Conservation (phyloP, 2,329 filamentous ascomycete species). For the Colletotrichum plurivorum region DNA sequence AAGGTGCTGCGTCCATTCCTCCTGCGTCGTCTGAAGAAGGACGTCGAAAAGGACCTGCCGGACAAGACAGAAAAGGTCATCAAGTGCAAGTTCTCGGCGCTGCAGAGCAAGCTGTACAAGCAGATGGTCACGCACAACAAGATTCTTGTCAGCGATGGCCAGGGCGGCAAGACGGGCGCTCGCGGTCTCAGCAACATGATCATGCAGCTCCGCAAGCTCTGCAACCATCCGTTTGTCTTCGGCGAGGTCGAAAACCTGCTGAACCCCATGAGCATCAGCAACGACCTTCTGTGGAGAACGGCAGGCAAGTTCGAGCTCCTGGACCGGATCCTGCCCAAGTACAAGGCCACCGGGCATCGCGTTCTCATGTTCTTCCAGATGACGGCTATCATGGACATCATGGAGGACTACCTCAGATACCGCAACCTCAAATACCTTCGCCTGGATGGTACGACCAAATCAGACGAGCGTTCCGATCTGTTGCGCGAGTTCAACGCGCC, state of each 20-base stretch:
- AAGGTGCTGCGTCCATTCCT: conserved; percentile 98
- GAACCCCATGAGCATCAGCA: conserved; percentile 90
- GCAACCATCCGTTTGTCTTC: conserved; percentile 99
- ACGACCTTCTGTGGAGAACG: conserved; percentile 95
- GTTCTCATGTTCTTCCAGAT: conserved; percentile 99
- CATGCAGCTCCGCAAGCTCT: conserved; percentile 98
- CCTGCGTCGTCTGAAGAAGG: conserved; percentile 98
- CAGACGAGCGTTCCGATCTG: conserved; percentile 94
- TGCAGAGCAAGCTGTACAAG: conserved; percentile 95
- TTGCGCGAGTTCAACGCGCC: conserved; percentile 91
- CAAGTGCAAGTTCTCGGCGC: conserved; percentile 97
- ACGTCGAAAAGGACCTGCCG: conserved; percentile 98
- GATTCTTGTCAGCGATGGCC: conserved; percentile 93
- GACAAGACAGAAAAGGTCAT: conserved; percentile 99
- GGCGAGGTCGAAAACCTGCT: conserved; percentile 98
- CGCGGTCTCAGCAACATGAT: conserved; percentile 99
- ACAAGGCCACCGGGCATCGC: conserved; percentile 90
- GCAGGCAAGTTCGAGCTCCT: conserved; percentile 97
- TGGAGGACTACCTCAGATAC: conserved; percentile 96
- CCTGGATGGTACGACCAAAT: conserved; percentile 96
- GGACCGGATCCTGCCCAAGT: conserved; percentile 93
- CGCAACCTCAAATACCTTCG: conserved; percentile 89
- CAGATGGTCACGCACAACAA: conserved; percentile 97
- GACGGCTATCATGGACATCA: conserved; percentile 99
- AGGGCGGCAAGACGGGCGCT: conserved; percentile 93